Base-by-base conservation (phyloP, 768 basidiomycete genomes). In the Solioccasus polychromus region DNA sequence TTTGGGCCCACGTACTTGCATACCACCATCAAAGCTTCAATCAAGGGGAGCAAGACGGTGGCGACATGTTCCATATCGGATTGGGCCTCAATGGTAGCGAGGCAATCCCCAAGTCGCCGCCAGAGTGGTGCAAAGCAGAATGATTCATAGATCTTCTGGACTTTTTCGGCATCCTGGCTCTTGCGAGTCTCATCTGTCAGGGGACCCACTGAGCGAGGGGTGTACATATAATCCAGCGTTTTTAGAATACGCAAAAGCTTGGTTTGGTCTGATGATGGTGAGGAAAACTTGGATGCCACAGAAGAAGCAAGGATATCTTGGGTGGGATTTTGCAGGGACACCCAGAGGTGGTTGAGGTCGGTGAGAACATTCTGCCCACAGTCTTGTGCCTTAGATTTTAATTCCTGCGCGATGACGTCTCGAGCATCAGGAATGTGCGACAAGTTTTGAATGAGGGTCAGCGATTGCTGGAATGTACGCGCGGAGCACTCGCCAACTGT, bases 401-500 rank as follows among this genome's bases (percentile, higher is more conserved):
- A 75, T 67, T 99, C 96, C 51, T 86, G 80, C 3, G 94, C 85
- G 53, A 99, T 84, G 34, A 88, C 80, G 42, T 94, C 91, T 34
- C 91, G 83, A 8, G 88, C 89, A 46, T 91, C 90, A 6, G 91
- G 86, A 48, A 97, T 80, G 64, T 80, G 79, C 0, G 93, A 94
- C 18, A 98, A 72, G 59, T 99, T 84, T 65, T 95, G 92, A 46
- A 99, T 98, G 26, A 97, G 78, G 15, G 85, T 76, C 34, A 98
- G 74, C 31, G 91, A 93, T 61, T 93, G 85, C 55, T 92, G 87
- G 79, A 99, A 99, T n/a, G 94, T 96, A 25, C 88, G 78, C 34
- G 87, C 89, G 19, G 93, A 92, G 61, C 95, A 98, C 71, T 99
- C 96, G 35, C 96, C 96, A 17, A 87, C 77, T n/a, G 96, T 97